phyloP scores from a whole-genome alignment of 768 basidiomycete species.

The Tylopilus rubrobrunneus region DNA sequence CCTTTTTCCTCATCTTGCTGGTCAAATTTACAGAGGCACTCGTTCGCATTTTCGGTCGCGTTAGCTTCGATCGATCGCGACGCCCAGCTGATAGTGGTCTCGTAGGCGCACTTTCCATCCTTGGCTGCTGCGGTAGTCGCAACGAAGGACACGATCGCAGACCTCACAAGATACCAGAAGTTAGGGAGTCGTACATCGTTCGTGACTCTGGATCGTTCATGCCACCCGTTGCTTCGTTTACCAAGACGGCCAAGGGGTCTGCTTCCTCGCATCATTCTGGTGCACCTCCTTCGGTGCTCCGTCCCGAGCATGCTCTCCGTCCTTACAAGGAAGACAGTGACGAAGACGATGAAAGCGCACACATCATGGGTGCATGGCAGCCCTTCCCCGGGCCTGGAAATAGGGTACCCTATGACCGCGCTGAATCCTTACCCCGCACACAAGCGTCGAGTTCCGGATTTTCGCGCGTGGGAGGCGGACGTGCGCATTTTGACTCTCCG shows the following conservation, averaged over 20 bases:
- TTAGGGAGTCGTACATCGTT: conserved; percentile 24
- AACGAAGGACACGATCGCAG: conserved; percentile 29
- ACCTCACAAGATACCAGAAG: conserved; percentile 24
- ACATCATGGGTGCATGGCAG: conserved; percentile 95
- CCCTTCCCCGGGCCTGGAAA: conserved; percentile 50
- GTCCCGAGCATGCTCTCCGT: conserved; percentile 73
- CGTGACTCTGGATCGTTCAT: conserved; percentile 49
- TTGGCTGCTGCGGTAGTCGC: conserved; percentile 61
- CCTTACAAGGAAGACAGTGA: conserved; percentile 79
- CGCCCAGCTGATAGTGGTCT: conserved; percentile 83
- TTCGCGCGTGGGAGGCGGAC: conserved; percentile 81
- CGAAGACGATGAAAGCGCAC: conserved; percentile 63
- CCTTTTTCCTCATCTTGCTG: conserved; percentile 76
- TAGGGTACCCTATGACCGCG: conserved; percentile 21
- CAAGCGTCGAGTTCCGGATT: conserved; percentile 57
- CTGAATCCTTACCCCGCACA: conserved; percentile 26
- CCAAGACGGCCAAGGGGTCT: conserved; percentile 25
- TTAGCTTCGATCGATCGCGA: conserved; percentile 81
- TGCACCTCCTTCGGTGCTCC: conserved; percentile 67
- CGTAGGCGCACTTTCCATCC: conserved; percentile 73
- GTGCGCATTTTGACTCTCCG: conserved; percentile 80
- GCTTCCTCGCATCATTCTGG: conserved; percentile 39
- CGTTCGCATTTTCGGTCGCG: conserved; percentile 70
- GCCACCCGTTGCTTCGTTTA: conserved; percentile 37
- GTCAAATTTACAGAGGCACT: conserved; percentile 82